Evolutionary conservation across 306 rosid species (phyloP), one percentile per base, ranked within the genome.

Genomic region (Citrullus amarus): DNA sequence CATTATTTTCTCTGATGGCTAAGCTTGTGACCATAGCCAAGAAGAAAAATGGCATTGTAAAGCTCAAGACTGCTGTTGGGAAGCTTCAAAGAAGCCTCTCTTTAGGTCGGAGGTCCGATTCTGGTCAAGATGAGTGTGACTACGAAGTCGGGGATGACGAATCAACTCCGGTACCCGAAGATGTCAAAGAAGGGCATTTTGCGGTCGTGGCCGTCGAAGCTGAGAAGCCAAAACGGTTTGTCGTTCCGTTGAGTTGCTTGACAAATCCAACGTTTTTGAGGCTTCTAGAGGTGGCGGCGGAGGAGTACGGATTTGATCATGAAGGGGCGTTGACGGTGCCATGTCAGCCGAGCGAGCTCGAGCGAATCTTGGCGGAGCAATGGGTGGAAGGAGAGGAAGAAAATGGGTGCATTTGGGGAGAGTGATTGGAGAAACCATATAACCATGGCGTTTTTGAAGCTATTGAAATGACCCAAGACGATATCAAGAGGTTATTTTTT

Each of bases 131-230:
- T 8, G 77, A 55, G 4, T 70, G 39, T 15, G 59, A 46, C 5
- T 66, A 79, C 20, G 79, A 38, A 16, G 75, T 16, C 3, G 78
- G 57, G 9, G 79, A 73, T 14, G 55, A 9, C 1, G 80, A 81
- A 4, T 73, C 85, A 0, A 75, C 77, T 36, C 66, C 28, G 6
- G 96, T 92, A 56, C 97, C 91, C 0, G 84, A 87, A 22, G 98
- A 94, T 38, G 90, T 92, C 46, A 91, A 92, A 51, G 91, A 91
- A 84, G 96, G 98, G 1, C 97, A 95, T 72, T 90, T 95, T 44
- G 93, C 93, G 0, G 97, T 92, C 76, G 86, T 89, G 11, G 96
- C 95, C 0, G 89, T 68, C 46, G 80, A 84, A 8, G 86, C 90
- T 18, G 85, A 86, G 10, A 82, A 83, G 50, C 82, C 86, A 5